These are phyloP conservation scores for Periconia macrospinosa DNA, from an alignment of 2,329 filamentous ascomycete genomes.

Conservation along the genomic window DNA sequence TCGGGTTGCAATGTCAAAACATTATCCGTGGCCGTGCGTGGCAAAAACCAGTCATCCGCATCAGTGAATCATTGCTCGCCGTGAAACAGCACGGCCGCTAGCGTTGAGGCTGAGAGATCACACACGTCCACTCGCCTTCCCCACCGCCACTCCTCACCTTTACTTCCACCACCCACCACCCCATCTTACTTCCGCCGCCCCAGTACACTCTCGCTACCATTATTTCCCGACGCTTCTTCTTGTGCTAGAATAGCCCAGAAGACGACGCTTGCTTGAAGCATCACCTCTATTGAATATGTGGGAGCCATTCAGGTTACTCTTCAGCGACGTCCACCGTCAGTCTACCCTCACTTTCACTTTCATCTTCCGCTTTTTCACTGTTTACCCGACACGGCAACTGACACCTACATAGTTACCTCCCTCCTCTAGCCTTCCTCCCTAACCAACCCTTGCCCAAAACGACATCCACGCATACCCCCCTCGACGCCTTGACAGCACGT, in stretches of 20 bases:
- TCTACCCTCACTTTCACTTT: too few species aligned
- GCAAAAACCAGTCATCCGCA: neutral
- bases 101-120: neutral
- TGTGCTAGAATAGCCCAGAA: constrained; percentile 8
- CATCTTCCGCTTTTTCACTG: too few species aligned
- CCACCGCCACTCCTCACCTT: neutral
- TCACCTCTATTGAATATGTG: constrained; percentile 31
- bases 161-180: neutral
- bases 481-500: neutral
- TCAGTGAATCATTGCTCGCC: neutral
- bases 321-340: constrained; percentile 26
- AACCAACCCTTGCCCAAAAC: neutral
- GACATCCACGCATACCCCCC: neutral
- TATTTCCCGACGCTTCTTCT: neutral
- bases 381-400: constrained; percentile 5
- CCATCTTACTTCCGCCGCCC: neutral
- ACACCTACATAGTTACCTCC: constrained; percentile 2
- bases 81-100: constrained; percentile 6
- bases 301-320: constrained; percentile 30
- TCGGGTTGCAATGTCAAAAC: too few species aligned
- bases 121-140: neutral
- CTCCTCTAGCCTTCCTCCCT: constrained; percentile 2
- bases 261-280: constrained; percentile 9
- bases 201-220: neutral
- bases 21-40: neutral